phyloP scores from a whole-genome alignment of 257 asterid genomes.

The Lantana camara region DNA sequence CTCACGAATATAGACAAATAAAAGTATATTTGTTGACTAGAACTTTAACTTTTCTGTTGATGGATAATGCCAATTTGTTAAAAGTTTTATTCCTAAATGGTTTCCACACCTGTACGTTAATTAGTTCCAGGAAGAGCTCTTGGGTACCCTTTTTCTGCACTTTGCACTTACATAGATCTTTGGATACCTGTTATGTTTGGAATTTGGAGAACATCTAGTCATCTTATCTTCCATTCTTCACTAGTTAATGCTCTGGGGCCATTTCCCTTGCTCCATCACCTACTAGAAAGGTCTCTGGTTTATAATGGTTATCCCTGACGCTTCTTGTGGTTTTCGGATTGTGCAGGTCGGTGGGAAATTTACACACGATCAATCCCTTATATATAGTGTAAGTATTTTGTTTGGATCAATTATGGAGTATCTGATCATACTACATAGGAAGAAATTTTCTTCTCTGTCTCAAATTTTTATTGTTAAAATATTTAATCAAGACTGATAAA shows the following conservation, averaged over 20 bases:
- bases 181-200: not conserved
- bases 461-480: slow-evolving; percentile 17
- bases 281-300: slow-evolving; percentile 7
- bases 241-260: slow-evolving; percentile 3
- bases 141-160: slow-evolving; percentile 11
- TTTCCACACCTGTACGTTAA: not conserved
- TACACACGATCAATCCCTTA: slow-evolving; percentile 70
- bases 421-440: not conserved
- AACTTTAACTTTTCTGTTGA: not conserved
- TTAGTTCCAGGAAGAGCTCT: slow-evolving; percentile 17
- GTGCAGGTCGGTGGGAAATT: slow-evolving; percentile 94
- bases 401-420: not conserved
- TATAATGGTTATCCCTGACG: slow-evolving; percentile 19
- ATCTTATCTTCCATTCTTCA: slow-evolving; percentile 8
- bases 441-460: not conserved
- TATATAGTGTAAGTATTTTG: slow-evolving; percentile 69
- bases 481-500: slow-evolving; percentile 14
- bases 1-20: slow-evolving; percentile 5
- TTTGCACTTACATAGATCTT: slow-evolving; percentile 1
- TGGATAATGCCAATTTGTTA: not conserved
- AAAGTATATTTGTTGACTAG: not conserved
- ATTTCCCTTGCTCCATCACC: slow-evolving; percentile 15
- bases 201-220: slow-evolving; percentile 1
- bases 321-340: slow-evolving; percentile 16
- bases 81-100: slow-evolving; percentile 12